Conservation (phyloP, 2,329 filamentous ascomycete genomes). For the Fusarium equiseti region DNA sequence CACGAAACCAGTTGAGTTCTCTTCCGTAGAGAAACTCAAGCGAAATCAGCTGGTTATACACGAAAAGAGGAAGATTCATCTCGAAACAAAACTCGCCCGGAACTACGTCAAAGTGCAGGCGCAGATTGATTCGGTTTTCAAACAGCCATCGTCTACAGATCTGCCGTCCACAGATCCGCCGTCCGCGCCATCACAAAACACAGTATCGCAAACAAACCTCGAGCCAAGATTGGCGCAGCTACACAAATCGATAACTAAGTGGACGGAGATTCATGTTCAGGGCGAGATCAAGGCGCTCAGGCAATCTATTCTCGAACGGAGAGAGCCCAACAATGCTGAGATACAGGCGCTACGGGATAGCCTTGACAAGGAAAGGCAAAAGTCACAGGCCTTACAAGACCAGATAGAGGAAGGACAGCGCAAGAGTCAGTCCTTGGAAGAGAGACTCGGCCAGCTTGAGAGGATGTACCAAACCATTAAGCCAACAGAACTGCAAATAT, state of each 20-base stretch:
- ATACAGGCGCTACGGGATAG: conserved; percentile 20
- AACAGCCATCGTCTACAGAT: neutral
- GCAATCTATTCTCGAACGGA: neutral
- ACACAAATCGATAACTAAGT: conserved; percentile 6
- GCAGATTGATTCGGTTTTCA: conserved; percentile 1
- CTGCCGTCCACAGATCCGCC: neutral
- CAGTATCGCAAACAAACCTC: neutral
- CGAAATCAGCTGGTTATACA: conserved; percentile 26
- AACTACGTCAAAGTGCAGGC: conserved; percentile 25
- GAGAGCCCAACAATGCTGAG: conserved; percentile 5
- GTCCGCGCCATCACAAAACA: conserved; percentile 3
- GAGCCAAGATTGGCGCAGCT: conserved; percentile 18
- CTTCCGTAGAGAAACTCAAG: conserved; percentile 36
- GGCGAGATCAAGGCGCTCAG: conserved; percentile 34
- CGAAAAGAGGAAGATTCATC: conserved; percentile 15
- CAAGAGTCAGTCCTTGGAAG: conserved; percentile 29
- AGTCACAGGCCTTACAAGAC: conserved; percentile 26
- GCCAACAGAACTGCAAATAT: neutral
- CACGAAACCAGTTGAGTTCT: conserved; percentile 40
- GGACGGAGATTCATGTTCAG: conserved; percentile 17
- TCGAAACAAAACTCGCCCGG: conserved; percentile 13
- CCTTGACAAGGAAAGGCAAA: conserved; percentile 31
- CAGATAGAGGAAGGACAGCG: conserved; percentile 10
- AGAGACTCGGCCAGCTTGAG: conserved; percentile 42
- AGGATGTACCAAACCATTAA: conserved; percentile 41